Evolutionary conservation across 106 monocot species (phyloP), one percentile per base, ranked within the genome.

Genomic region (Dactylorhiza incarnata): DNA sequence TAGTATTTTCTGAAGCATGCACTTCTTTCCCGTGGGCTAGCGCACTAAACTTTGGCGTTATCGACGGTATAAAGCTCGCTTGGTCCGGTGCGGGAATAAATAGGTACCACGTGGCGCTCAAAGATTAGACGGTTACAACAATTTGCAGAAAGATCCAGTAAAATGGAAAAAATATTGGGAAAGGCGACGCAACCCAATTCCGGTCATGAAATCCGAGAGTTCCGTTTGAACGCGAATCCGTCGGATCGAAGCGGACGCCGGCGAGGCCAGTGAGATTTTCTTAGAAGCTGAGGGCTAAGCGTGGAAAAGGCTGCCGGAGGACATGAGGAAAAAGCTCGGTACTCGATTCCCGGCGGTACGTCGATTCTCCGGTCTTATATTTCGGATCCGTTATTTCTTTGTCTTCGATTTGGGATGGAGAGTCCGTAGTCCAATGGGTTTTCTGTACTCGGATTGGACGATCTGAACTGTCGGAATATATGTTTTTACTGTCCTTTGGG

Each of bases 321-420:
- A 79, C 84, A 95, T 95, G 95, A 95, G 92, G 88, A 95, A 95
- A 88, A 97, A 97, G 86, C 91, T 97, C 48, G 97, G 93, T 66
- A 94, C 97, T 20, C 91, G 97, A 51, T 97, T 97, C 45, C 97
- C 97, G 26, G 97, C 97, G 83, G 97, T 95, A 82, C 45, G 89
- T 72, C 22, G 17, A 58, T 73, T 53, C 25, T 44, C 48, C 54
- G 14, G 6, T 74, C 25, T 6, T 73, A 48, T 65, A 17, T 56
- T 59, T 44, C 45, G 11, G 48, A 48, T 49, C 44, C 23, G 48
- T 49, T 3, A 61, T 45, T 62, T 62, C 46, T 62, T 59, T 9
- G 7, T 16, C 15, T 29, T 73, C 44, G 19, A 23, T 73, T n/a
- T 9, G 22, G 19, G 23, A 10, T 17, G 55, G 9, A 20, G 20